Base-by-base conservation (phyloP, 1,139 yeast genomes). In the Yamadazyma diddensiae region DNA sequence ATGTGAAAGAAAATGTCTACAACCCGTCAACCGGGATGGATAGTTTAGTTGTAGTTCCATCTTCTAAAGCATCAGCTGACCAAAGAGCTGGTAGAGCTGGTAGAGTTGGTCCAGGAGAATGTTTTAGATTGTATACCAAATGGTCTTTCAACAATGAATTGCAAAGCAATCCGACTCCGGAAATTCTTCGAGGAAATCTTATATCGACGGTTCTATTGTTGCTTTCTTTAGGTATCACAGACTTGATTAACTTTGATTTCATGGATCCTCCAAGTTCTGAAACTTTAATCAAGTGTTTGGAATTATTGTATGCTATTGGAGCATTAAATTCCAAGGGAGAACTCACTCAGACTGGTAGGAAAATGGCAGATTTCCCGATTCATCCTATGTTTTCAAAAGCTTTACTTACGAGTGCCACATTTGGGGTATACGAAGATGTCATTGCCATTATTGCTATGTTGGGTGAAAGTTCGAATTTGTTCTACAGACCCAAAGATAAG, bases 11-110 rank as follows among this genome's bases (percentile, higher is more conserved):
- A 43, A 88, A 86, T 47, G 79, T 79, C 1, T 90, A 73, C 57
- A 86, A 86, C 49, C 82, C 96, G 1, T 60, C 79, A 6, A 78
- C 92, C 0, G 96, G 96, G 2, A 86, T 92, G 90, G 97, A 90
- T 48, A 81, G 87, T 37, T 67, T 94, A 39, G 82, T 82, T 10
- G 88, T 87, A 1, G 78, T 78, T 0, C 92, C 95, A 0, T 87
- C 96, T 44, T 90, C 97, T 0, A 73, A 83, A 41, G 98, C 98
- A 0, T 86, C 95, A 21, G 97, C 97, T 0, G 90, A 88, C 44
- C 99, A 92, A 60, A 65, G 99, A 41, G 94, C 96, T 1, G 98
- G 98, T 36, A 76, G 98, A 60, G 98, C 97, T 0, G 98, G 98
- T 6, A 79, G 98, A 64, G 85, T 88, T 5, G 95, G 95, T 0